A percentile compares a stretch with the other conserved stretches of the same genome.
These are phyloP conservation scores for Eucalyptus sp. DNA, from an alignment of 345 rosid species.

Conservation along the genomic window DNA sequence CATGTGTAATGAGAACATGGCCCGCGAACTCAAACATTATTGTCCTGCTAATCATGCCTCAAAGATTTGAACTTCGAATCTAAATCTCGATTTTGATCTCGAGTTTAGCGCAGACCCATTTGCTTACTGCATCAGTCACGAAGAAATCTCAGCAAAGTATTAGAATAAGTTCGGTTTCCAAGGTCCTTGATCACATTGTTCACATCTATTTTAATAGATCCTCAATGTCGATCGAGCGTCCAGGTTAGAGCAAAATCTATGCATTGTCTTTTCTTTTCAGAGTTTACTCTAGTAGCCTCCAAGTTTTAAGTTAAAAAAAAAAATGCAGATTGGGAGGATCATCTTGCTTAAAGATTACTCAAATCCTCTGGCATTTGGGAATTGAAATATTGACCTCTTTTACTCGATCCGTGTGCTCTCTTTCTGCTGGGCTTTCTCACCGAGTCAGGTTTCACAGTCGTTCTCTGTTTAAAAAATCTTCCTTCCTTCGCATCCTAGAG, in stretches of 20 bases:
- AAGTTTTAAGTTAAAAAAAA: neutral
- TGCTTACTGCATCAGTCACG: neutral
- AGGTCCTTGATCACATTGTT: neutral
- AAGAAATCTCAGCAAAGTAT: neutral
- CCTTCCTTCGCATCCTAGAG: neutral
- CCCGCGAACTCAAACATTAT: neutral
- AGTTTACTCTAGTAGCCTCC: neutral
- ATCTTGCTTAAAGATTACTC: neutral
- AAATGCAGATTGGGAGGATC: neutral
- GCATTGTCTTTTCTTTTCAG: neutral
- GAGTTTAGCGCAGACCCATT: neutral
- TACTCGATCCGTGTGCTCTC: neutral
- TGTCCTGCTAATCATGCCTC: neutral
- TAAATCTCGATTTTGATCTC: neutral
- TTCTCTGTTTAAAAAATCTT: neutral
- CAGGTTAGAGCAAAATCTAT: neutral
- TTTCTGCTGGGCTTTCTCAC: neutral
- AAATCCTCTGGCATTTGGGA: neutral
- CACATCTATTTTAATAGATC: neutral
- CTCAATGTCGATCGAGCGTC: neutral
- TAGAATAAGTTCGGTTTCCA: neutral
- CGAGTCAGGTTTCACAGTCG: neutral
- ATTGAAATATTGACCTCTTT: neutral
- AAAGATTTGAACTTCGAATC: neutral
- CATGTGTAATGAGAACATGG: neutral